Percentiles rank a stretch among this genome's conserved stretches.
Evolutionary conservation across 2,329 filamentous ascomycete species (phyloP).

Genomic region (Pseudogymnoascus sp.): DNA sequence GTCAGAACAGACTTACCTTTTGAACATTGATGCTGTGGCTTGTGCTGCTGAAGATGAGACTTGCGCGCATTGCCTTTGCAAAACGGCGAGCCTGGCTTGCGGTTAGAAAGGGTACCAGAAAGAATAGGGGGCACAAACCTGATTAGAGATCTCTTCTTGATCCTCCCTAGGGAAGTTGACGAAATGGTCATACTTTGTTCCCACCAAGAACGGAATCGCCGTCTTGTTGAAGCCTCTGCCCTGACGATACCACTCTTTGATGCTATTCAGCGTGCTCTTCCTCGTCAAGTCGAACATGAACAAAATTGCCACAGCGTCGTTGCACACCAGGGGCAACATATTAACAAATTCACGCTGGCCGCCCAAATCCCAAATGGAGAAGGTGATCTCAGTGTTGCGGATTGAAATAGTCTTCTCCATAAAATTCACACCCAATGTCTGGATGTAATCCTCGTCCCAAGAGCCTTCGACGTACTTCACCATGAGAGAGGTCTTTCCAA

Average conservation of each 20-base stretch:
- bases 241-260: conserved; percentile 99
- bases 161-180: conserved; percentile 97
- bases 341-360: conserved; percentile 99
- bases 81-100: conserved; percentile 77
- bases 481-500: conserved; percentile 98
- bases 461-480: conserved; percentile 99
- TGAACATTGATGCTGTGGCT: conserved; percentile 99
- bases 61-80: conserved; percentile 96
- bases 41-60: conserved; percentile 96
- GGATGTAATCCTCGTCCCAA: conserved; percentile 99
- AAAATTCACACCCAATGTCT: conserved; percentile 97
- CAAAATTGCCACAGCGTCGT: conserved; percentile 94
- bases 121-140: conserved; percentile 47
- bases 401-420: conserved; percentile 99
- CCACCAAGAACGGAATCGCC: conserved; percentile 94
- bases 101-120: background rate
- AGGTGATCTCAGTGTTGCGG: conserved; percentile 98
- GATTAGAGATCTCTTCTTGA: conserved; percentile 96
- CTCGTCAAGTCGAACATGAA: conserved; percentile 99
- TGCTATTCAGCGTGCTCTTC: conserved; percentile 97
- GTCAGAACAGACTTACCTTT: conserved; percentile 56
- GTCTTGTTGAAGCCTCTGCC: conserved; percentile 99
- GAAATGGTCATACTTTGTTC: conserved; percentile 98
- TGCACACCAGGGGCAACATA: conserved; percentile 98
- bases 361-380: conserved; percentile 97